Percentiles rank a stretch among this genome's conserved stretches.
These are phyloP conservation scores for Bullera alba DNA, from an alignment of 768 basidiomycete species.

Conservation along the genomic window DNA sequence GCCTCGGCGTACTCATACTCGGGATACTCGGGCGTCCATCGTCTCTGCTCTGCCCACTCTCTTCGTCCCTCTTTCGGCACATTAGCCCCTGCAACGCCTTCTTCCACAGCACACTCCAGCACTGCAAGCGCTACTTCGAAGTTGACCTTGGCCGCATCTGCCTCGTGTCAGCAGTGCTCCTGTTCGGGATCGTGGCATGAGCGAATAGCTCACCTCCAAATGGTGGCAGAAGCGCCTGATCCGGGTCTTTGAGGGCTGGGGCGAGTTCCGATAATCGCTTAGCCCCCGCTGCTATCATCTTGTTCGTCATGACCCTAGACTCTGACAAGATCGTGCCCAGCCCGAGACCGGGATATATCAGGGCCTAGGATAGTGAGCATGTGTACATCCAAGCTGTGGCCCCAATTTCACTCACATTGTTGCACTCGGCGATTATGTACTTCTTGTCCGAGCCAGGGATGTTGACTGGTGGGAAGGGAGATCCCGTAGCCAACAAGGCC, in stretches of 20 bases:
- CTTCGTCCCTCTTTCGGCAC: slow-evolving; percentile 26
- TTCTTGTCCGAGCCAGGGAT: slow-evolving; percentile 44
- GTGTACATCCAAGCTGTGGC: slow-evolving; percentile 51
- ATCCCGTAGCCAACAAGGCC: slow-evolving; percentile 76
- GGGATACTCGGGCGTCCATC: slow-evolving; percentile 62
- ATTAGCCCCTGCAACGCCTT: slow-evolving; percentile 58
- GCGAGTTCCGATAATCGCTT: slow-evolving; percentile 66
- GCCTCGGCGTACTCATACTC: slow-evolving; percentile 60
- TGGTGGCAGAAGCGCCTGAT: slow-evolving; percentile 65
- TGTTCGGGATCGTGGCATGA: background rate
- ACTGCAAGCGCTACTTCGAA: slow-evolving; percentile 77
- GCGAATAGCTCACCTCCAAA: slow-evolving; percentile 28
- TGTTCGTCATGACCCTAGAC: slow-evolving; percentile 62
- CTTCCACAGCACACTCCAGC: slow-evolving; percentile 66
- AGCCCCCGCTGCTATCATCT: slow-evolving; percentile 78
- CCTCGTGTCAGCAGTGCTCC: slow-evolving; percentile 44
- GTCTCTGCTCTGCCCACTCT: slow-evolving; percentile 55
- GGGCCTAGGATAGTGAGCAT: slow-evolving; percentile 19
- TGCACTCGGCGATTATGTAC: slow-evolving; percentile 49
- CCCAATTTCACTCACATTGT: slow-evolving; percentile 45
- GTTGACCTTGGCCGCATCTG: slow-evolving; percentile 56
- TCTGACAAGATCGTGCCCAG: slow-evolving; percentile 67
- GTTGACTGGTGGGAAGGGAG: slow-evolving; percentile 67
- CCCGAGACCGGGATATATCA: slow-evolving; percentile 80
- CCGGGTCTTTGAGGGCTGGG: slow-evolving; percentile 65